phyloP scores from a whole-genome alignment of 306 rosid species.

The Lathyrus aphaca region DNA sequence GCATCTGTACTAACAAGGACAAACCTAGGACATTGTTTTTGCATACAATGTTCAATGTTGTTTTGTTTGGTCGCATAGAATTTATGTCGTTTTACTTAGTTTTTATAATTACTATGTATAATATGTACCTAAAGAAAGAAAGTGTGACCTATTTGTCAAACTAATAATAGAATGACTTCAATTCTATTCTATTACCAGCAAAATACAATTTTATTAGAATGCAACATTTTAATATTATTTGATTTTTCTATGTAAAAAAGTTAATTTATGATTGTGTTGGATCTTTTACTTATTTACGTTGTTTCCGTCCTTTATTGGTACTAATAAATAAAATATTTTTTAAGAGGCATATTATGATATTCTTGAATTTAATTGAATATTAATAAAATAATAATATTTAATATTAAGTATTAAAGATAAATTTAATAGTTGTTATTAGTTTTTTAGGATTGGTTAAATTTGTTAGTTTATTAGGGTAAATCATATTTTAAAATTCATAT shows the following conservation, averaged over 20 bases:
- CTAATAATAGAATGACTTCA: neutral
- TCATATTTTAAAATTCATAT: too few relatives aligned
- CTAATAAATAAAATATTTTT: too few relatives aligned
- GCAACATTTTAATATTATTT: neutral
- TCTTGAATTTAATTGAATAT: too few relatives aligned
- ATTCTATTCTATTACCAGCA: neutral
- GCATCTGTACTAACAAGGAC: neutral
- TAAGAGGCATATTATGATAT: too few relatives aligned
- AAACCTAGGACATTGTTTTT: constrained; percentile 11
- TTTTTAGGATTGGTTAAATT: too few relatives aligned
- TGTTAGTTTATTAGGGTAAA: too few relatives aligned
- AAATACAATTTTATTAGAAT: neutral
- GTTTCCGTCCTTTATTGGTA: too few relatives aligned
- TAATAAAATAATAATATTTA: too few relatives aligned
- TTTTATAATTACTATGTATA: neutral
- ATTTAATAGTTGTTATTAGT: too few relatives aligned
- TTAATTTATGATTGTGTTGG: neutral
- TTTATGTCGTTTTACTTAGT: neutral
- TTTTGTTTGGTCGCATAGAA: neutral
- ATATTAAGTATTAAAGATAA: too few relatives aligned
- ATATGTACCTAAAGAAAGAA: neutral
- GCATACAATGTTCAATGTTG: constrained; percentile 2
- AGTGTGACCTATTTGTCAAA: neutral
- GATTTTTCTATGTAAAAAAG: neutral
- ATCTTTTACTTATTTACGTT: neutral